Evolutionary conservation across 345 rosid species (phyloP), one percentile per base, ranked within the genome.

Genomic region (Linum lewisii): DNA sequence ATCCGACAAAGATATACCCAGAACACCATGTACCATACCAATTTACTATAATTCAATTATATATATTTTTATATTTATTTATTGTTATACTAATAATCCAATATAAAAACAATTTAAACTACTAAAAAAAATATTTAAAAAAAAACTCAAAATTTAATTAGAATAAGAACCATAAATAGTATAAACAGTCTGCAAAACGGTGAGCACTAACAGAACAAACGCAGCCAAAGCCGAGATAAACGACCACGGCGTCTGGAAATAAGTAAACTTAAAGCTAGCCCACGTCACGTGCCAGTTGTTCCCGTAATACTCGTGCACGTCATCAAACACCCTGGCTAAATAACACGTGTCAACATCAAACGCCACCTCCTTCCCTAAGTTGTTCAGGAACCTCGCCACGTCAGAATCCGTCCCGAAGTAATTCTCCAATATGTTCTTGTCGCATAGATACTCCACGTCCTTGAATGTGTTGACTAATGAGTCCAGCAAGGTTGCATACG

Each of bases 211-310:
- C 24, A 81, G 71, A 6, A 79, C 13, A 21, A 70, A 21, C 0
- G 89, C 89, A 7, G 89, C 84, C 24, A 72, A 45, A 0, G 79
- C 84, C 5, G 89, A 81, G 16, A 73, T 67, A 70, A 79, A 81
- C 8, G 90, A 78, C 95, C 90, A 86, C 10, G 82, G 84, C 23
- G 76, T 74, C 47, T 65, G 71, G 14, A 82, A 84, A 61, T 86
- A 85, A 1, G 71, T 74, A 45, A 72, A 72, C 70, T 65, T 72
- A 68, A 82, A 82, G 26, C 71, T 72, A 34, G 85, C 84, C 78
- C 94, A 81, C 0, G 68, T 58, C 18, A 80, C 80, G 51, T 74
- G 78, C 75, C 79, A 80, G 59, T 19, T 47, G 58, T 77, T 82
- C 65, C 42, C 67, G 60, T 72, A 67, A 72, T 80, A 76, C 65